Conservation (phyloP, 805 yeast species). For the Suhomyces faveliae region DNA sequence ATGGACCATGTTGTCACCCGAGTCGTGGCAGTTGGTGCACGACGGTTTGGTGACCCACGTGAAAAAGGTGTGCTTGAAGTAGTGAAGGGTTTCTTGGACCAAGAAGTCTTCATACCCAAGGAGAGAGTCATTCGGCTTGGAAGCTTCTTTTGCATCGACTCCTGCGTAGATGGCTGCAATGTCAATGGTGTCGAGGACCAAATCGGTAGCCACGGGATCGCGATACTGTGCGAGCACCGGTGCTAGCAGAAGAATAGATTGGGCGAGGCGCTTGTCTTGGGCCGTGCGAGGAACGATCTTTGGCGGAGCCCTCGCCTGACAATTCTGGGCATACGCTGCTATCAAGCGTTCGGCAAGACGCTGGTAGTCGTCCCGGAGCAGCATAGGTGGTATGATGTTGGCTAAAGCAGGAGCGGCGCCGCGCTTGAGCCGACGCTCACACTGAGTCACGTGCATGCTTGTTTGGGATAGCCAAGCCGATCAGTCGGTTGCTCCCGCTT, state of each 20-base stretch:
- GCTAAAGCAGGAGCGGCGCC: too few relatives aligned
- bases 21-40: constrained; percentile 51
- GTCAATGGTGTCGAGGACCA: constrained; percentile 63
- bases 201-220: constrained; percentile 30
- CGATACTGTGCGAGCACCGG: constrained; percentile 9
- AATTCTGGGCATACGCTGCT: constrained; percentile 9
- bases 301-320: constrained; percentile 5
- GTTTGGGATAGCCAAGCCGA: too few relatives aligned
- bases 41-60: constrained; percentile 75
- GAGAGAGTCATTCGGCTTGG: constrained; percentile 4
- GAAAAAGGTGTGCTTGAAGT: constrained; percentile 75
- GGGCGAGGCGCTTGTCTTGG: constrained; percentile 6
- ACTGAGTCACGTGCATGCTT: too few relatives aligned
- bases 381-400: constrained; percentile 2
- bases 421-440: too few relatives aligned
- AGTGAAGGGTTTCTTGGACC: constrained; percentile 32
- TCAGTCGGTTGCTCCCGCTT: too few relatives aligned
- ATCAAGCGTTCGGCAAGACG: constrained; percentile 12
- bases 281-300: neutral
- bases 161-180: constrained; percentile 55
- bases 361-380: constrained; percentile 6
- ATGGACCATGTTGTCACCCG: constrained; percentile 34
- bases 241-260: constrained; percentile 1
- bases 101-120: constrained; percentile 35
- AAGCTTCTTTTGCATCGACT: constrained; percentile 52